Percentiles rank a stretch among this genome's conserved stretches.
These are phyloP conservation scores for Castanea sativa DNA, from an alignment of 306 rosid genomes.

Conservation along the genomic window DNA sequence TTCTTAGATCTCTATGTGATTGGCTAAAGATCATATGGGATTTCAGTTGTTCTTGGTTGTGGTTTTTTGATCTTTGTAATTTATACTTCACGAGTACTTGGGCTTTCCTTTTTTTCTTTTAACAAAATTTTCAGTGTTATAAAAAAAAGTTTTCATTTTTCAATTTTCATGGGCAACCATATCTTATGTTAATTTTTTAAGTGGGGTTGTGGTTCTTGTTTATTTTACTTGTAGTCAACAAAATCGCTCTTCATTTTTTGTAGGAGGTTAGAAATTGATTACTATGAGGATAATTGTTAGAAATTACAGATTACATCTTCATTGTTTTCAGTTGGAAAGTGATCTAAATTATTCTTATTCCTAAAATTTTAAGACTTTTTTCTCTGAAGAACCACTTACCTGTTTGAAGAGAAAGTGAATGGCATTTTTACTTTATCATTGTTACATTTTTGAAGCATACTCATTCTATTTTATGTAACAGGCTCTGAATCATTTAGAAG, in stretches of 20 bases:
- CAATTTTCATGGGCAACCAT: too few relatives aligned
- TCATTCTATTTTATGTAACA: slow-evolving; percentile 36
- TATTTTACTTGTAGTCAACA: not conserved
- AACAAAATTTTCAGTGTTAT: too few relatives aligned
- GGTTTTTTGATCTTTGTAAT: too few relatives aligned
- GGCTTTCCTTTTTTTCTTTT: too few relatives aligned
- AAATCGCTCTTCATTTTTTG: not conserved
- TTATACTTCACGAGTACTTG: too few relatives aligned
- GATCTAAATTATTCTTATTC: not conserved
- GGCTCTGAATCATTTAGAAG: slow-evolving; percentile 81
- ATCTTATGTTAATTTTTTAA: not conserved
- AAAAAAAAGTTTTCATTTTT: too few relatives aligned
- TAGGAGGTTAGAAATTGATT: not conserved
- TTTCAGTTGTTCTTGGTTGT: too few relatives aligned
- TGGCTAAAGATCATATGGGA: too few relatives aligned
- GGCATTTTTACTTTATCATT: not conserved
- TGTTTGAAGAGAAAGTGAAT: slow-evolving; percentile 9
- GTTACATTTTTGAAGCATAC: slow-evolving; percentile 8
- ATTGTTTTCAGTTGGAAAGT: slow-evolving; percentile 3
- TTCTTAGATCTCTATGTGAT: too few relatives aligned
- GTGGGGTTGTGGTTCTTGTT: not conserved
- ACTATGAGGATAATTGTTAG: not conserved
- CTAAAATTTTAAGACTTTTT: not conserved
- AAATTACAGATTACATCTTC: not conserved
- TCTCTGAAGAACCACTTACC: slow-evolving; percentile 7